Conservation (phyloP, 1,139 yeast genomes). For the Lodderomyces jiufengensis region DNA sequence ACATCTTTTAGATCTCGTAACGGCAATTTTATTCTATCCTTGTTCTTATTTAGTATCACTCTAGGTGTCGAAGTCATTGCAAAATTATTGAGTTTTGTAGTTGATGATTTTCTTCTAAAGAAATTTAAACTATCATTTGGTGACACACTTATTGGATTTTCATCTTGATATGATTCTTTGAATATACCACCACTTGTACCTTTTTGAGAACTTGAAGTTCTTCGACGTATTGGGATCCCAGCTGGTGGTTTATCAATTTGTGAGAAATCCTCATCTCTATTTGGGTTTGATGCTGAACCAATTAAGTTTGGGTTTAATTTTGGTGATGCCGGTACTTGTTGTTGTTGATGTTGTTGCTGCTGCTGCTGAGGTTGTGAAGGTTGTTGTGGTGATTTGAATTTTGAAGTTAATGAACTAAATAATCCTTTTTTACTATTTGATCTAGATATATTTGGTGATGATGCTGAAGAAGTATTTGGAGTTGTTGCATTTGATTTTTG, state of each 20-base stretch:
- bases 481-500: conserved; percentile 14
- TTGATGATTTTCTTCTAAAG: conserved; percentile 15
- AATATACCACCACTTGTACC: conserved; percentile 3
- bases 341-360: conserved; percentile 6
- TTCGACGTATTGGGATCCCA: conserved; percentile 16
- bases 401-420: conserved; percentile 53
- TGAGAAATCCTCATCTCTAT: conserved; percentile 21
- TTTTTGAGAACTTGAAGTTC: conserved; percentile 12
- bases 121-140: conserved; percentile 8
- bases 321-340: conserved; percentile 12
- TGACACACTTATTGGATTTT: conserved; percentile 5
- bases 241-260: conserved; percentile 21
- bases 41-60: conserved; percentile 46
- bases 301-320: conserved; percentile 18
- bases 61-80: conserved; percentile 17
- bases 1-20: conserved; percentile 34
- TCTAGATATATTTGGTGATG: conserved; percentile 20
- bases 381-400: conserved; percentile 35
- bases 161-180: conserved; percentile 13
- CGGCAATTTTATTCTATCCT: conserved; percentile 31
- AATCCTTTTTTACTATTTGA: conserved; percentile 37
- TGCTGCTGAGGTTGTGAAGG: conserved; percentile 6
- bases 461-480: conserved; percentile 10
- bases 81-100: conserved; percentile 1
- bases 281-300: conserved; percentile 15